Evolutionary conservation across 441 rosid species (phyloP).

Genomic region (Euphorbia corollata): DNA sequence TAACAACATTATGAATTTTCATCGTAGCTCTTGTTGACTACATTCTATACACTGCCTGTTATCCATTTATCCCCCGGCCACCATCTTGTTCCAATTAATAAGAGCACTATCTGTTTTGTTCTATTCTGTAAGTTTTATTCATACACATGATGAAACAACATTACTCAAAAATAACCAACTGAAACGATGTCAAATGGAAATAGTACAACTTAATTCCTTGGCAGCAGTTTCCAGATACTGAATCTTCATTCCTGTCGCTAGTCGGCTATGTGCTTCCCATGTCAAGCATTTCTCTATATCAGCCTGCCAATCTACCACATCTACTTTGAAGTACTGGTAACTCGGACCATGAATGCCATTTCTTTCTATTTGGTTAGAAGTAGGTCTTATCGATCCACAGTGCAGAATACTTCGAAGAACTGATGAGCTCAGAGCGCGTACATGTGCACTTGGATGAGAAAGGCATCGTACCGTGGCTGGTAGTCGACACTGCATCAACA

Average conservation of each 20-base stretch:
- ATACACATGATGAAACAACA: conserved; percentile 7
- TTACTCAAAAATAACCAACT: conserved; percentile 16
- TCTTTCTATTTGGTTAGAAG: conserved; percentile 37
- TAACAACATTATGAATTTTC: conserved; percentile 15
- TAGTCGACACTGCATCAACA: conserved; percentile 76
- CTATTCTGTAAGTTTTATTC: conserved; percentile 18
- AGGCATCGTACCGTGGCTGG: conserved; percentile 82
- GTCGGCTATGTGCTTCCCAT: conserved; percentile 93
- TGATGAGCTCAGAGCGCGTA: conserved; percentile 84
- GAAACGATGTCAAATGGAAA: conserved; percentile 37
- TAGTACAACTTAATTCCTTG: conserved; percentile 73
- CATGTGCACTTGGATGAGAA: conserved; percentile 94
- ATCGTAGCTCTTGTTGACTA: conserved; percentile 15
- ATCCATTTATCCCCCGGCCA: neutral
- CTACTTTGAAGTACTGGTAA: conserved; percentile 42
- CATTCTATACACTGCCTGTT: conserved; percentile 15
- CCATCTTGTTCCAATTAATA: conserved; percentile 13
- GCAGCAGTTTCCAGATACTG: conserved; percentile 68
- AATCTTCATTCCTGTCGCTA: conserved; percentile 57
- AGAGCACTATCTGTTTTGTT: conserved; percentile 16
- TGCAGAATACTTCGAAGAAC: conserved; percentile 73
- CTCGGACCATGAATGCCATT: conserved; percentile 53
- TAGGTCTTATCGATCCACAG: conserved; percentile 37
- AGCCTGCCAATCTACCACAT: conserved; percentile 64
- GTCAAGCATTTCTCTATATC: conserved; percentile 71